phyloP scores from a whole-genome alignment of 2,329 filamentous ascomycete species.

The Alternaria postmessia region DNA sequence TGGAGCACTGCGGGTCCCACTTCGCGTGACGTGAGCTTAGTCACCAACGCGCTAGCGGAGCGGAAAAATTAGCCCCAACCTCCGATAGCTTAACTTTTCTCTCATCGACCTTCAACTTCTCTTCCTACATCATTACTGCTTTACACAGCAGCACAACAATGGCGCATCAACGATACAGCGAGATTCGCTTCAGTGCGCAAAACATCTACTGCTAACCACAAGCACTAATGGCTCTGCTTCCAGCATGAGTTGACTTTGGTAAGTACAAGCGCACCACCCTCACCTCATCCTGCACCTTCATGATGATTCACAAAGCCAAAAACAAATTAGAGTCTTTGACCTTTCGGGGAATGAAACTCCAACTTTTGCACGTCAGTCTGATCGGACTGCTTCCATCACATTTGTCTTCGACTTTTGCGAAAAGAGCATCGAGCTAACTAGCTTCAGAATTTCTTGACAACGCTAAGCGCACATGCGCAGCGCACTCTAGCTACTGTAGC shows the following conservation, averaged over 20 bases:
- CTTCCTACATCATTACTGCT: conserved; percentile 14
- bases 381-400: conserved; percentile 28
- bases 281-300: conserved; percentile 25
- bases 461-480: not conserved
- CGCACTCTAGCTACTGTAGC: not conserved
- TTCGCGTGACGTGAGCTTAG: conserved; percentile 13
- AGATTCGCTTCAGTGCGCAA: not conserved
- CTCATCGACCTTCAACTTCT: conserved; percentile 12
- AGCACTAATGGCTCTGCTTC: not conserved
- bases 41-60: conserved; percentile 22
- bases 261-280: conserved; percentile 17
- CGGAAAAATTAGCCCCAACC: conserved; percentile 31
- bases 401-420: not conserved
- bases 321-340: conserved; percentile 59
- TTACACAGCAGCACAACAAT: conserved; percentile 7
- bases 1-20: not conserved
- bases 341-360: conserved; percentile 53
- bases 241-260: conserved; percentile 18
- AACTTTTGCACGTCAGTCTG: conserved; percentile 57
- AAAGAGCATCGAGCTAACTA: conserved; percentile 24
- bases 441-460: not conserved
- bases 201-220: conserved; percentile 1
- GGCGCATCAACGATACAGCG: conserved; percentile 6
- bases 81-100: conserved; percentile 28
- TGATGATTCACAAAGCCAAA: conserved; percentile 54